Evolutionary conservation across 2,329 filamentous ascomycete species (phyloP).

Genomic region (Penicillium corylophilum): DNA sequence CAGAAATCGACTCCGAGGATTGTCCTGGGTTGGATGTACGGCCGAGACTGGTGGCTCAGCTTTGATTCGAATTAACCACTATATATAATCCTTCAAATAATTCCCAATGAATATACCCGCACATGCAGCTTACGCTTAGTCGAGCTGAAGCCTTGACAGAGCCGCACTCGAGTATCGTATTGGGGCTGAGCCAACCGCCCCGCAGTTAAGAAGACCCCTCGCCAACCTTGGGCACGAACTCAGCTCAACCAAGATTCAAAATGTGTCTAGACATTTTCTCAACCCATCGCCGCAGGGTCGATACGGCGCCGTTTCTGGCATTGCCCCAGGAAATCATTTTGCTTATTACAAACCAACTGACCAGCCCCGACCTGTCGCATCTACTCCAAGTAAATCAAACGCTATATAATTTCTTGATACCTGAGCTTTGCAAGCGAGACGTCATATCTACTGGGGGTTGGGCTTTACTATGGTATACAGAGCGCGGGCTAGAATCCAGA

Average conservation of each 20-base stretch:
- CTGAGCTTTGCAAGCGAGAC: neutral
- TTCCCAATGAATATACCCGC: neutral
- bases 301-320: neutral
- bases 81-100: neutral
- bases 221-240: too few relatives aligned
- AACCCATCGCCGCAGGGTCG: neutral
- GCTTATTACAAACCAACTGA: neutral
- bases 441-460: neutral
- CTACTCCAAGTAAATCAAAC: neutral
- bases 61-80: constrained; percentile 9
- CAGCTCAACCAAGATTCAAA: too few relatives aligned
- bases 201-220: too few relatives aligned
- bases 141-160: too few relatives aligned
- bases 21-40: constrained; percentile 27
- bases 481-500: neutral
- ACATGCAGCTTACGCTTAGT: neutral
- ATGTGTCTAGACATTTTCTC: neutral
- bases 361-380: neutral
- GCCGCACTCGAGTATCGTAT: too few relatives aligned
- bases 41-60: constrained; percentile 18
- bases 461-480: neutral
- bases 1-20: constrained; percentile 23
- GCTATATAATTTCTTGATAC: neutral
- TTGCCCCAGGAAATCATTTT: neutral
- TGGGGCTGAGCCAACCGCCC: too few relatives aligned